A percentile compares a stretch with the other conserved stretches of the same genome.
These are phyloP conservation scores for Zoysia pacifica DNA, from an alignment of 176 grass and related monocot species.

Conservation along the genomic window DNA sequence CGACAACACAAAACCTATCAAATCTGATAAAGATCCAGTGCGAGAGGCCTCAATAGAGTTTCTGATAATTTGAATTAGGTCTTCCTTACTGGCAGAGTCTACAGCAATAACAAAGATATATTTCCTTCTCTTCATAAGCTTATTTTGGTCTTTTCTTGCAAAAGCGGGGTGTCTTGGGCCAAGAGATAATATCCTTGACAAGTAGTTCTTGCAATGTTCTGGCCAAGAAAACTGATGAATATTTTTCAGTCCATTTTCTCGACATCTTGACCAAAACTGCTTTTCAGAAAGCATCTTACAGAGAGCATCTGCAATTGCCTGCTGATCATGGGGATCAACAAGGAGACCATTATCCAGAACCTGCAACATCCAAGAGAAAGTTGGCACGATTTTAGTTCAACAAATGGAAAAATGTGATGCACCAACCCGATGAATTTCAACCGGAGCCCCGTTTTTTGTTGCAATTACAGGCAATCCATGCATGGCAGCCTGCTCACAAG, in stretches of 20 bases:
- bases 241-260: conserved; percentile 70
- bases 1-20: conserved; percentile 52
- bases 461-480: conserved; percentile 74
- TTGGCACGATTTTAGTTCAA: conserved; percentile 20
- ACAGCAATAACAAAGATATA: conserved; percentile 60
- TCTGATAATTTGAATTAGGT: conserved; percentile 48
- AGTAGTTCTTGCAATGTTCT: conserved; percentile 80
- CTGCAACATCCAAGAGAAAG: conserved; percentile 44
- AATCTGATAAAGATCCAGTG: conserved; percentile 43
- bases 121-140: conserved; percentile 42
- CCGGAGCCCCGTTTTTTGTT: conserved; percentile 80
- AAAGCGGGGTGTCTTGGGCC: conserved; percentile 45
- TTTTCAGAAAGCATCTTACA: conserved; percentile 73
- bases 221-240: conserved; percentile 81
- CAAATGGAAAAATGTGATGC: conserved; percentile 10
- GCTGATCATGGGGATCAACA: conserved; percentile 73
- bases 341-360: conserved; percentile 73
- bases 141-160: conserved; percentile 33
- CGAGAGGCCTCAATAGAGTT: conserved; percentile 55
- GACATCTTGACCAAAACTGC: conserved; percentile 67
- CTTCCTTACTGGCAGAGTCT: conserved; percentile 58
- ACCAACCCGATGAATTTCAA: conserved; percentile 67
- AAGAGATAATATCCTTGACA: conserved; percentile 64
- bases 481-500: conserved; percentile 56
- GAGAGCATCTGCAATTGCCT: conserved; percentile 73